These are phyloP conservation scores for Margaritispora aquatica DNA, from an alignment of 495 filamentous ascomycete genomes.

Conservation along the genomic window DNA sequence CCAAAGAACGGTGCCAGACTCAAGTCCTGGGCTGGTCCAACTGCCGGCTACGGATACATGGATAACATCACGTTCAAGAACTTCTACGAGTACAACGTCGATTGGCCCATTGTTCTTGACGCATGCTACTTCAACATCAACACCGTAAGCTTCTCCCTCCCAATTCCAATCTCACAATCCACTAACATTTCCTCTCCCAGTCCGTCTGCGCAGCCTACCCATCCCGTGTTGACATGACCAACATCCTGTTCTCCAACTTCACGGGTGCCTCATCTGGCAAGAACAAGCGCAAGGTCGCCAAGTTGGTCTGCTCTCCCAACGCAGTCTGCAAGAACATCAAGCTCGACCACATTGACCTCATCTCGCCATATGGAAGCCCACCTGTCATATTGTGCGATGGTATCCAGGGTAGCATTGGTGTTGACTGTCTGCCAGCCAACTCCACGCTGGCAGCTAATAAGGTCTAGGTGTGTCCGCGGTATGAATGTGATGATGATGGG, in stretches of 20 bases:
- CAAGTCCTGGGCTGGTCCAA: conserved; percentile 48
- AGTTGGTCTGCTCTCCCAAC: conserved; percentile 45
- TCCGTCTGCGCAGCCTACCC: conserved; percentile 43
- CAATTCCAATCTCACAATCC: background rate
- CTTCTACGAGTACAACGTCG: conserved; percentile 49
- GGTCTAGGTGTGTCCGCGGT: too few species aligned
- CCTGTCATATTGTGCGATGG: conserved; percentile 45
- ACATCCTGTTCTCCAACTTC: conserved; percentile 49
- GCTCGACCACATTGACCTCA: conserved; percentile 44
- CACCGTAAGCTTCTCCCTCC: background rate
- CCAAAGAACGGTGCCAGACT: conserved; percentile 46
- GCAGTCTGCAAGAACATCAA: conserved; percentile 47
- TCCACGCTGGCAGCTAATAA: background rate
- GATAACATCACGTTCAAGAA: conserved; percentile 54
- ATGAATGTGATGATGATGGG: too few species aligned
- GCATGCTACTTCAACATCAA: conserved; percentile 54
- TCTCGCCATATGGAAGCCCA: conserved; percentile 39
- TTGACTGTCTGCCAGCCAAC: conserved; percentile 17
- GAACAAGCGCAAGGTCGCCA: conserved; percentile 40
- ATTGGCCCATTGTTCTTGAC: conserved; percentile 46
- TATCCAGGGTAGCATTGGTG: conserved; percentile 43
- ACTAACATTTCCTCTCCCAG: background rate
- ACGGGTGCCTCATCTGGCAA: conserved; percentile 46
- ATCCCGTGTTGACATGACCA: conserved; percentile 47
- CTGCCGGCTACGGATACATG: conserved; percentile 50